These are phyloP conservation scores for Rutstroemia sp. DNA, from an alignment of 2,329 filamentous ascomycete genomes.

Conservation along the genomic window DNA sequence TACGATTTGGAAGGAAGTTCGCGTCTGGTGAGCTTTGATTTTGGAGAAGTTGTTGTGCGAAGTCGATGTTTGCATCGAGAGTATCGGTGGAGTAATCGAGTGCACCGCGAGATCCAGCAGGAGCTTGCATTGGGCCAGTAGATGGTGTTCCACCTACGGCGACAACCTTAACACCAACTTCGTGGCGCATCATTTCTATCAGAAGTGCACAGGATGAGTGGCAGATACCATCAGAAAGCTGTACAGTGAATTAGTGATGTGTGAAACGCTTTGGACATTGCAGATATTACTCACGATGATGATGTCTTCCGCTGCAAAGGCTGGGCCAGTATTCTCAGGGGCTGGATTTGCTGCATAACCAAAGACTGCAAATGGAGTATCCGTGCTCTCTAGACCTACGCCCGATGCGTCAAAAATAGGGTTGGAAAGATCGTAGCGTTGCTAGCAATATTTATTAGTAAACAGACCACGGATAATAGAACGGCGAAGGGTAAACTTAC, in stretches of 20 bases:
- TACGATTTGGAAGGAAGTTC: constrained; percentile 21
- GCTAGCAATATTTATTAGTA: constrained; percentile 9
- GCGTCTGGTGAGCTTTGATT: constrained; percentile 7
- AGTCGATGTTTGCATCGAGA: constrained; percentile 18
- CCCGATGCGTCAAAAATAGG: constrained; percentile 18
- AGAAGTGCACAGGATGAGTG: constrained; percentile 52
- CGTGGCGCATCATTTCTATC: constrained; percentile 44
- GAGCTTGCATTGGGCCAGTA: constrained; percentile 43
- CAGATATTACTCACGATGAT: constrained; percentile 25
- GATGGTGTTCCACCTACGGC: constrained; percentile 44
- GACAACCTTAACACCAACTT: constrained; percentile 45
- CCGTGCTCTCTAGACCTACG: constrained; percentile 7
- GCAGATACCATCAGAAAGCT: constrained; percentile 51
- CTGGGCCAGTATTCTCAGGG: constrained; percentile 14
- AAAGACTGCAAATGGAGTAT: constrained; percentile 26
- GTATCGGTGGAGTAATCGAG: constrained; percentile 28
- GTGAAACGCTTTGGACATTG: no score
- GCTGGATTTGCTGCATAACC: constrained; percentile 20
- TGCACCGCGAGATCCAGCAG: constrained; percentile 43
- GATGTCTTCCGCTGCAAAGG: constrained; percentile 35
- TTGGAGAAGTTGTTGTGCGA: constrained; percentile 19
- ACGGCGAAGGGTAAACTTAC: constrained; percentile 9
- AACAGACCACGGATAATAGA: neutral
- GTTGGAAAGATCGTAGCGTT: constrained; percentile 21
- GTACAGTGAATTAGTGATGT: constrained; percentile 16